A percentile compares a stretch with the other conserved stretches of the same genome.
phyloP scores from a whole-genome alignment of 768 basidiomycete genomes.

The Pulveroboletus sp. region DNA sequence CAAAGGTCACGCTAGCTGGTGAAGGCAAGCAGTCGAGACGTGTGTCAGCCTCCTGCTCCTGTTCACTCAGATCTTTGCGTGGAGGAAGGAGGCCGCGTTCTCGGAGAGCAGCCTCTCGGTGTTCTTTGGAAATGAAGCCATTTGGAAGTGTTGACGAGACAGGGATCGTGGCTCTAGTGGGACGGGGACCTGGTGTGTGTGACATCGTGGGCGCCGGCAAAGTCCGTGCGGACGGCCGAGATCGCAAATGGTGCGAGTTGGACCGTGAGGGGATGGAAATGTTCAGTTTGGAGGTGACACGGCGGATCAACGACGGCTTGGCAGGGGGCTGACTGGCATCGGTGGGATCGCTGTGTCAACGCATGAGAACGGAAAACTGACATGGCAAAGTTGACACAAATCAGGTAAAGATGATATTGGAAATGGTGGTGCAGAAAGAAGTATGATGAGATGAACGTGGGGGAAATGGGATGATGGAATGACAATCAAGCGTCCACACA shows the following conservation, averaged over 20 bases:
- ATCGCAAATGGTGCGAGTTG: neutral
- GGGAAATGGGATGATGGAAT: neutral
- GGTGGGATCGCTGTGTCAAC: neutral
- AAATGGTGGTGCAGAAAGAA: neutral
- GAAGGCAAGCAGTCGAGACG: slow-evolving; percentile 36
- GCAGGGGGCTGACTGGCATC: neutral
- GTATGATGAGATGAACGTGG: slow-evolving; percentile 1
- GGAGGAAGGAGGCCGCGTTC: slow-evolving; percentile 57
- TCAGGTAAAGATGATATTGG: neutral
- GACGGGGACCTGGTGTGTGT: neutral
- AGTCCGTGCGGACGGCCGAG: slow-evolving; percentile 14
- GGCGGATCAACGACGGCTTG: slow-evolving; percentile 25
- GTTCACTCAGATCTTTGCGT: slow-evolving; percentile 30
- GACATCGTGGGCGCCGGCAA: neutral
- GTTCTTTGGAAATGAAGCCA: slow-evolving; percentile 18
- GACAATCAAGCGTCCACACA: neutral
- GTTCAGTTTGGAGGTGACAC: slow-evolving; percentile 26
- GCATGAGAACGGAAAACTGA: neutral
- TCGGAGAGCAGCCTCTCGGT: slow-evolving; percentile 50
- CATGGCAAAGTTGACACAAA: neutral
- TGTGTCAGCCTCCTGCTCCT: slow-evolving; percentile 40
- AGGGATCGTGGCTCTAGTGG: neutral
- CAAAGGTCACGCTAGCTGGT: slow-evolving; percentile 18
- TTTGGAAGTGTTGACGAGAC: slow-evolving; percentile 19
- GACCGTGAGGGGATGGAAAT: slow-evolving; percentile 20